These are phyloP conservation scores for Phytophthora boehmeriae DNA, from an alignment of 352 stramenopile genomes.

Conservation along the genomic window DNA sequence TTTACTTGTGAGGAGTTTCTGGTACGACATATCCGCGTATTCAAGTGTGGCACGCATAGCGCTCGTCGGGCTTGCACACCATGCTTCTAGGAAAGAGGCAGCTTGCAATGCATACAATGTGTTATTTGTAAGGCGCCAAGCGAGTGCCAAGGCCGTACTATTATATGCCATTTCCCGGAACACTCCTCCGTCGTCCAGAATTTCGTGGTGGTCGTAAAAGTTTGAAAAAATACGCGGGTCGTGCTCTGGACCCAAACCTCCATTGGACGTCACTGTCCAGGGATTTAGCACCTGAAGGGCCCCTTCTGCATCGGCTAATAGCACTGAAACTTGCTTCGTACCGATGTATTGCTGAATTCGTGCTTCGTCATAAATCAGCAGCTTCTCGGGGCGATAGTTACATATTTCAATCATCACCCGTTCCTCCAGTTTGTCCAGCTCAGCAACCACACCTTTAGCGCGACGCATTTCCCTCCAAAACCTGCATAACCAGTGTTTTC, in stretches of 20 bases:
- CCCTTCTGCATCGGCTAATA: conserved; percentile 39
- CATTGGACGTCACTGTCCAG: conserved; percentile 35
- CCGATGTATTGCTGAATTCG: conserved; percentile 19
- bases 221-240: conserved; percentile 40
- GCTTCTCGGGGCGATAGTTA: conserved; percentile 20
- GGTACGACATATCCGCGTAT: conserved; percentile 42
- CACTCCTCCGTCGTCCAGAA: conserved; percentile 26
- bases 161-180: conserved; percentile 59
- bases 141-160: conserved; percentile 45
- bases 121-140: conserved; percentile 42
- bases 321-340: background rate
- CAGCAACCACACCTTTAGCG: conserved; percentile 45
- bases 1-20: conserved; percentile 27
- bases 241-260: conserved; percentile 16
- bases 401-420: conserved; percentile 48
- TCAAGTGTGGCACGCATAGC: conserved; percentile 37
- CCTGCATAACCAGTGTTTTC: conserved; percentile 23
- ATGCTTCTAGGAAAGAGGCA: conserved; percentile 30
- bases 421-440: conserved; percentile 45
- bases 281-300: conserved; percentile 26
- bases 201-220: conserved; percentile 28
- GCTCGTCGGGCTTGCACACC: conserved; percentile 39
- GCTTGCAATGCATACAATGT: conserved; percentile 38
- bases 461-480: conserved; percentile 54
- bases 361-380: conserved; percentile 40